These are phyloP conservation scores for Phtheirospermum japonicum DNA, from an alignment of 257 asterid genomes.

Conservation along the genomic window DNA sequence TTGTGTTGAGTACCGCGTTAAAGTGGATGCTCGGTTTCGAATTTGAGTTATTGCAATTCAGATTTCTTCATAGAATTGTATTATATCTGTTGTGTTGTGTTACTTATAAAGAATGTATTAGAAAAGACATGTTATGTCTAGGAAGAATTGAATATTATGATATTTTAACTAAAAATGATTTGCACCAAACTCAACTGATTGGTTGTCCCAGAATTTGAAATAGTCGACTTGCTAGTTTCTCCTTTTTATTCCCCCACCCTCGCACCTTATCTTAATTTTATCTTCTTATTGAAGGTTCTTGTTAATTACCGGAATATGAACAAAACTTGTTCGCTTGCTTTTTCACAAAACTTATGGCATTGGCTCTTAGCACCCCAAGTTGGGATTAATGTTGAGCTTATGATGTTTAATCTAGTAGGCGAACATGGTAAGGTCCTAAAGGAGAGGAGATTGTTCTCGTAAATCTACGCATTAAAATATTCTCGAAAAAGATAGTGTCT, in stretches of 20 bases:
- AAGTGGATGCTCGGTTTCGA: neutral
- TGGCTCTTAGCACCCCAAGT: conserved; percentile 96
- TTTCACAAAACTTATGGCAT: conserved; percentile 89
- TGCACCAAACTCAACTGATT: too few relatives aligned
- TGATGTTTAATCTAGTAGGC: conserved; percentile 88
- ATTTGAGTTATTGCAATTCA: neutral
- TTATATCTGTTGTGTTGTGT: neutral
- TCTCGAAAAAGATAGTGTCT: conserved; percentile 58
- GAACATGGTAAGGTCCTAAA: conserved; percentile 80
- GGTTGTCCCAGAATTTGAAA: too few relatives aligned
- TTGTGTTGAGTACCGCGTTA: neutral
- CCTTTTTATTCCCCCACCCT: too few relatives aligned
- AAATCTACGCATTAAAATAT: conserved; percentile 67
- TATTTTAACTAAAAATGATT: too few relatives aligned
- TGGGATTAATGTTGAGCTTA: conserved; percentile 80
- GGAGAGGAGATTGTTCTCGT: conserved; percentile 91
- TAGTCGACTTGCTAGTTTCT: too few relatives aligned
- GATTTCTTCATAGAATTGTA: neutral
- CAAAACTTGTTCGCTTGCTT: conserved; percentile 39
- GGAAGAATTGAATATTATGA: too few relatives aligned
- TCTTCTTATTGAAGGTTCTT: conserved; percentile 29
- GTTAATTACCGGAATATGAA: conserved; percentile 37
- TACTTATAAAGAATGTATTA: too few relatives aligned
- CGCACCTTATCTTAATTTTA: neutral
- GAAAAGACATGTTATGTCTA: too few relatives aligned